A percentile compares a stretch with the other conserved stretches of the same genome.
Conservation (phyloP, 2,329 filamentous ascomycete species). For the Hypoxylon sp. region DNA sequence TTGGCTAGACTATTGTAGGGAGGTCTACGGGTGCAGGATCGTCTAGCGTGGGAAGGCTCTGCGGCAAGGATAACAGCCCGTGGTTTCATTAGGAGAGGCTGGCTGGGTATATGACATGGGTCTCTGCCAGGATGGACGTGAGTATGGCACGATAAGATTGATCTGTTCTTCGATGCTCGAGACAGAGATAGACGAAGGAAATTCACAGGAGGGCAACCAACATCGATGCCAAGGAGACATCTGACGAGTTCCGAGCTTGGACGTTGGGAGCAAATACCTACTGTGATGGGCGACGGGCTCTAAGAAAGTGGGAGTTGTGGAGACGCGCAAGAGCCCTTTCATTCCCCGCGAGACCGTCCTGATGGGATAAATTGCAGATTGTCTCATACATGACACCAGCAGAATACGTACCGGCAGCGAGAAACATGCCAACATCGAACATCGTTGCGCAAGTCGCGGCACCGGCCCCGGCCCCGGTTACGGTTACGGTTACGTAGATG, state of each 20-base stretch:
- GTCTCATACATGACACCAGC: slow-evolving; percentile 34
- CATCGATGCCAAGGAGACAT: slow-evolving; percentile 33
- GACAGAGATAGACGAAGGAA: slow-evolving; percentile 28
- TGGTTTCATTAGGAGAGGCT: slow-evolving; percentile 50
- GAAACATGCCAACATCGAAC: slow-evolving; percentile 32
- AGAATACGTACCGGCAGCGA: slow-evolving; percentile 34
- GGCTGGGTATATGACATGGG: slow-evolving; percentile 43
- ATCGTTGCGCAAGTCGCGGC: slow-evolving; percentile 31
- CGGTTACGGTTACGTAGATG: slow-evolving; percentile 6
- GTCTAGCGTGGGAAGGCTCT: slow-evolving; percentile 43
- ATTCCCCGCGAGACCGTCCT: slow-evolving; percentile 39
- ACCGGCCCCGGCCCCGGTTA: too few species aligned
- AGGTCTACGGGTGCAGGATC: slow-evolving; percentile 34
- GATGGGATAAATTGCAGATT: slow-evolving; percentile 40
- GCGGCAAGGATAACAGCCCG: slow-evolving; percentile 49
- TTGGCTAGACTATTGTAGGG: slow-evolving; percentile 39
- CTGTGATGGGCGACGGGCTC: slow-evolving; percentile 17
- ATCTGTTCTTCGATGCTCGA: slow-evolving; percentile 29
- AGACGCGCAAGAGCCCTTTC: slow-evolving; percentile 39
- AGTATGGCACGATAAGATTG: slow-evolving; percentile 43
- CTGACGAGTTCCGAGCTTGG: slow-evolving; percentile 29
- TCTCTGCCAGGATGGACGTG: slow-evolving; percentile 38
- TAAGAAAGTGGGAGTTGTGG: slow-evolving; percentile 32
- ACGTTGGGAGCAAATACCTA: slow-evolving; percentile 9
- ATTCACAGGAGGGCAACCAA: slow-evolving; percentile 28